Percentiles rank a stretch among this genome's conserved stretches.
Conservation (phyloP, 2,329 filamentous ascomycete genomes). For the Pseudogymnoascus sp. region DNA sequence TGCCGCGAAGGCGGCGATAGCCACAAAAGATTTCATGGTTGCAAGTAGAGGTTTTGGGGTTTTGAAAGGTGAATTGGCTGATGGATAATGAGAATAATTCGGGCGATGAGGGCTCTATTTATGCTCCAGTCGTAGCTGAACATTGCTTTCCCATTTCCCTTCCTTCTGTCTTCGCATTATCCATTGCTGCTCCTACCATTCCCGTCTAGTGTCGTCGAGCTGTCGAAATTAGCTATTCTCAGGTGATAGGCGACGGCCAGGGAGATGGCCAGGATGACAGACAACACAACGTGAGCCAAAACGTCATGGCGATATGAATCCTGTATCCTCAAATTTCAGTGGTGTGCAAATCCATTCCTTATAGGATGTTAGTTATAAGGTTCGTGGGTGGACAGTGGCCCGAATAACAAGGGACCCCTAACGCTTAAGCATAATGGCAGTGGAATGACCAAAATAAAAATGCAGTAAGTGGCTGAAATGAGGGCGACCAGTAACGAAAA, state of each 20-base stretch:
- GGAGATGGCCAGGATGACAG: background rate
- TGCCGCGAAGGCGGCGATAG: background rate
- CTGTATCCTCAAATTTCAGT: background rate
- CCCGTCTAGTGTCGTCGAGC: background rate
- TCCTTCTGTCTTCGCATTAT: background rate
- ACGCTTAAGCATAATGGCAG: background rate
- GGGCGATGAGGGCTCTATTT: background rate
- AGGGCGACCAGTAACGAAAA: background rate
- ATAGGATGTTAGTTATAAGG: background rate
- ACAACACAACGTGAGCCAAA: background rate
- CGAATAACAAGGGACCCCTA: background rate
- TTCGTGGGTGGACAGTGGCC: background rate
- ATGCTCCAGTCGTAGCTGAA: background rate
- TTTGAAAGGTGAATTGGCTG: background rate
- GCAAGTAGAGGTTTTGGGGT: background rate
- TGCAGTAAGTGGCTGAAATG: background rate
- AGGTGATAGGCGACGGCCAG: background rate
- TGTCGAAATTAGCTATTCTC: slow-evolving; percentile 1
- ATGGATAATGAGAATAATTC: slow-evolving; percentile 1
- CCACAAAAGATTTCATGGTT: slow-evolving; percentile 1
- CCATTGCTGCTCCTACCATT: background rate
- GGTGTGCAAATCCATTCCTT: background rate
- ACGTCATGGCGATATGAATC: background rate
- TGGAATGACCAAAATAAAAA: slow-evolving; percentile 3
- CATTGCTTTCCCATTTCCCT: background rate